phyloP scores from a whole-genome alignment of 306 rosid genomes.

The Rosa persica region DNA sequence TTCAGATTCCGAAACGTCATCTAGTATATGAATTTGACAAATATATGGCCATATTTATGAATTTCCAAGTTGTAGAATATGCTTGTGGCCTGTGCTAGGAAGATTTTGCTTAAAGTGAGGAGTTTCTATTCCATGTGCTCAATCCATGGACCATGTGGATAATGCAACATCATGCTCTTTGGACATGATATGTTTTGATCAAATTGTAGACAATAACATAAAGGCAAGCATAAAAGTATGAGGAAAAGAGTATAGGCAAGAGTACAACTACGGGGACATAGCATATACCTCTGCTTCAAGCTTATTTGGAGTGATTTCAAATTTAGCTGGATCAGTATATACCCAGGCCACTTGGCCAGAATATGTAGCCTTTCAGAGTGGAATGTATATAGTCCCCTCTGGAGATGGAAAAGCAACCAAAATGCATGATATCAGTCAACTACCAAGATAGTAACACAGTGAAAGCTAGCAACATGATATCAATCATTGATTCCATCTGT shows the following conservation, averaged over 20 bases:
- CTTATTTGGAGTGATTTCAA: slow-evolving; percentile 73
- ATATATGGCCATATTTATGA: no score
- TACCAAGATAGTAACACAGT: neutral
- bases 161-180: neutral
- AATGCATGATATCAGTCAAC: neutral
- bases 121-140: neutral
- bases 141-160: neutral
- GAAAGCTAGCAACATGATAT: neutral
- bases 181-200: neutral
- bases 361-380: slow-evolving; percentile 67
- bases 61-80: no score
- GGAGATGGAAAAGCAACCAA: slow-evolving; percentile 16
- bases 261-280: no score
- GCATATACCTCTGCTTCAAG: slow-evolving; percentile 36
- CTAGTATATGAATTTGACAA: no score
- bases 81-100: neutral
- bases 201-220: neutral
- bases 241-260: no score
- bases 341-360: slow-evolving; percentile 53
- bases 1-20: no score
- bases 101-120: no score
- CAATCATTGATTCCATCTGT: neutral
- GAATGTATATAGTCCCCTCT: slow-evolving; percentile 72
- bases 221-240: no score
- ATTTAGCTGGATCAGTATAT: slow-evolving; percentile 64